These are phyloP conservation scores for Aspergillus uvarum DNA, from an alignment of 2,329 filamentous ascomycete genomes.

Conservation along the genomic window DNA sequence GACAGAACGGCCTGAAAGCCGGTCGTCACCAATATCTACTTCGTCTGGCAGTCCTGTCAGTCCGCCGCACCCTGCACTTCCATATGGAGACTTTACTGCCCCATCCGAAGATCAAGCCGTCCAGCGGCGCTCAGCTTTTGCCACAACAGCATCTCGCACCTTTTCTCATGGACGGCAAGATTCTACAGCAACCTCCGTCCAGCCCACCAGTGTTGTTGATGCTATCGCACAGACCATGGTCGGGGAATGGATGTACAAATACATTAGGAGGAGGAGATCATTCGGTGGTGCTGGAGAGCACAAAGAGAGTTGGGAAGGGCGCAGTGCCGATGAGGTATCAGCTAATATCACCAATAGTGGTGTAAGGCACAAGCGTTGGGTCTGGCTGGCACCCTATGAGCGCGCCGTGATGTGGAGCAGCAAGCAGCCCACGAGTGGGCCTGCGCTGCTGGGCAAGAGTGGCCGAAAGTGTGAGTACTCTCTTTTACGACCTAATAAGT, in stretches of 20 bases:
- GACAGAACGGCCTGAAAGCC: slow-evolving; percentile 48
- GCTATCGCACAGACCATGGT: slow-evolving; percentile 98
- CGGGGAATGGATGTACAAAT: slow-evolving; percentile 66
- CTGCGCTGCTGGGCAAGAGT: slow-evolving; percentile 86
- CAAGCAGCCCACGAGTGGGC: slow-evolving; percentile 88
- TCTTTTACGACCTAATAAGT: slow-evolving; percentile 1
- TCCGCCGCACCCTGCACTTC: slow-evolving; percentile 69
- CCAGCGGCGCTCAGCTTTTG: slow-evolving; percentile 25
- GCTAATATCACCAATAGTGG: slow-evolving; percentile 66
- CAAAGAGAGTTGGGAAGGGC: slow-evolving; percentile 51
- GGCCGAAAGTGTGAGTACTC: slow-evolving; percentile 81
- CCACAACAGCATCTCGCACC: slow-evolving; percentile 25
- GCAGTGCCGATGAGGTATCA: slow-evolving; percentile 65
- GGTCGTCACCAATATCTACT: slow-evolving; percentile 56
- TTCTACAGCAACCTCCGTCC: slow-evolving; percentile 59
- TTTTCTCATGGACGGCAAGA: slow-evolving; percentile 41
- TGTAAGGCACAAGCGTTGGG: slow-evolving; percentile 89
- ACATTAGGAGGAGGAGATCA: slow-evolving; percentile 67
- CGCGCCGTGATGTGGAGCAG: slow-evolving; percentile 96
- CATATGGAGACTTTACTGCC: slow-evolving; percentile 67
- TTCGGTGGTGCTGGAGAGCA: slow-evolving; percentile 72
- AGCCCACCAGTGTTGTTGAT: slow-evolving; percentile 82
- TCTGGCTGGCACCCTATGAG: slow-evolving; percentile 97
- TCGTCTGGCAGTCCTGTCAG: slow-evolving; percentile 69
- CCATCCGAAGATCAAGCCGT: slow-evolving; percentile 35